Base-by-base conservation (phyloP, 1,284 basidiomycete species). In the Kwoniella shivajii region DNA sequence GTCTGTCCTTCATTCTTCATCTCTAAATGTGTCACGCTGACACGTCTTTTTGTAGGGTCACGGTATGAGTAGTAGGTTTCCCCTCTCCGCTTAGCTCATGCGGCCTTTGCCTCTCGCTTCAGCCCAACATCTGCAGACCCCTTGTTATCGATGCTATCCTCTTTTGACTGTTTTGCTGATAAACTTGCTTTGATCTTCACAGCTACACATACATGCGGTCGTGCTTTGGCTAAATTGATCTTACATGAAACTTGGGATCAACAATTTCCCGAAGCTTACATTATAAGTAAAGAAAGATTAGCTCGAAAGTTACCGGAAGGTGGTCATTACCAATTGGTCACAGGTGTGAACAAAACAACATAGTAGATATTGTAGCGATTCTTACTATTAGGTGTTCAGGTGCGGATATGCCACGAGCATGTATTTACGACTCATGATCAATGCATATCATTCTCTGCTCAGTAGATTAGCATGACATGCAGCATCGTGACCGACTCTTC, bases 211-310 rank as follows among this genome's bases (percentile, higher is more conserved):
- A 60, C 46, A 39, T 55, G 59, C 24, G 61, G 60, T 0, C 59
- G 61, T 1, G 57, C 59, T 3, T 54, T 69, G 6, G 66, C 64
- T 0, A 29, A 51, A 14, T 57, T 63, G 26, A 38, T 69, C n/a
- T 46, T 51, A 30, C 54, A 52, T 5, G 64, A 59, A 3, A 5
- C 50, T 14, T 67, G 67, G 67, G 64, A 67, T 31, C 20, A 52
- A 26, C 41, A 53, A 0, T 53, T 53, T 30, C 50, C 50, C 10
- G 18, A 27, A 6, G 41, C 50, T 3, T 53, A 53, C 41, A 43
- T 31, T 10, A 20, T 53, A 29, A 41, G 24, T 9, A 30, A 43
- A 18, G 22, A 53, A n/a, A 39, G 50, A 6, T 39, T 39, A 20
- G 20, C 11, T 10, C 7, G 38, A 20, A 39, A 33, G 22, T n/a